Evolutionary conservation across 148 eudicot genomes (phyloP).

Genomic region (Simmondsia chinensis): DNA sequence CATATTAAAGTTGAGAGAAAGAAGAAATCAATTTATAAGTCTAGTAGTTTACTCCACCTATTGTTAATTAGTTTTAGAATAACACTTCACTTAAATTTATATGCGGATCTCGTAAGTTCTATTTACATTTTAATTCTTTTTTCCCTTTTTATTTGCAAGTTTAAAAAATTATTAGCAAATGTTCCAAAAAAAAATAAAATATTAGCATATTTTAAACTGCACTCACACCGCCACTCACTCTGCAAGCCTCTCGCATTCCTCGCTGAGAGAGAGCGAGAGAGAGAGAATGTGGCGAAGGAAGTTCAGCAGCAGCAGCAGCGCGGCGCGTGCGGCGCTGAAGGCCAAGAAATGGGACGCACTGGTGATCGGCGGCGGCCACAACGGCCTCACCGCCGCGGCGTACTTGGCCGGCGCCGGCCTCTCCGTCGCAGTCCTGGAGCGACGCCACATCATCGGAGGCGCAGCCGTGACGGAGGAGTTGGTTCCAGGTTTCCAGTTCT

Average conservation of each 20-base stretch:
- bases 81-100: too few species aligned
- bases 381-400: conserved; percentile 90
- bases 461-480: conserved; percentile 96
- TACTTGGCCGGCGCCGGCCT: conserved; percentile 83
- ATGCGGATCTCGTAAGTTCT: too few species aligned
- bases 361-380: conserved; percentile 92
- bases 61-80: too few species aligned
- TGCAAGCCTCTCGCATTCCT: not conserved
- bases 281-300: conserved; percentile 41
- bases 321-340: conserved; percentile 19
- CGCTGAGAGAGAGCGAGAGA: not conserved
- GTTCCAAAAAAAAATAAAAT: too few species aligned
- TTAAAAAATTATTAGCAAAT: too few species aligned
- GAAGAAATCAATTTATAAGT: too few species aligned
- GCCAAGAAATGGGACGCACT: conserved; percentile 82
- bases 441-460: conserved; percentile 85
- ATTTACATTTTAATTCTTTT: too few species aligned
- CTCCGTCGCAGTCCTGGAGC: conserved; percentile 95
- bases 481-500: conserved; percentile 86
- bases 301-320: conserved; percentile 26
- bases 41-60: too few species aligned
- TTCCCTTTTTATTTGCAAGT: too few species aligned
- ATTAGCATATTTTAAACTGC: too few species aligned
- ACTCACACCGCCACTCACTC: too few species aligned
- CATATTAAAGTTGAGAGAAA: too few species aligned